Evolutionary conservation across 2,329 filamentous ascomycete species (phyloP).

Genomic region (Cordyceps pruinosa): DNA sequence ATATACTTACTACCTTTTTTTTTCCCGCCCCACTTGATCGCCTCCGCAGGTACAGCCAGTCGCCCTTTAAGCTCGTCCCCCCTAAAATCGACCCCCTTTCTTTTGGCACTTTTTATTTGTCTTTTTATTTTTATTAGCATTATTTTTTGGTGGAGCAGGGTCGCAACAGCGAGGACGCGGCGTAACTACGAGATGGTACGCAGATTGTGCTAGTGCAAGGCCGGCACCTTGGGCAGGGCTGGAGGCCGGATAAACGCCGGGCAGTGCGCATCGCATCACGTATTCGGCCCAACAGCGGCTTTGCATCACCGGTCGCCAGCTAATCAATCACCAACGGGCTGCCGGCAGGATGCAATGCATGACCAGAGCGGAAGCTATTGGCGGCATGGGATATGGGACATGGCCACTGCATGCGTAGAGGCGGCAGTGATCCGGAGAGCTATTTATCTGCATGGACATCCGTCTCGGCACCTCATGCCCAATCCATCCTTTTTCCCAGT

Average conservation of each 20-base stretch:
- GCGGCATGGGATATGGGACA: too few species aligned
- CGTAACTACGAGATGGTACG: background rate
- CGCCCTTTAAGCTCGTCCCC: too few species aligned
- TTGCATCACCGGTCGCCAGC: too few species aligned
- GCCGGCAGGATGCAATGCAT: background rate
- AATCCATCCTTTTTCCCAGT: background rate
- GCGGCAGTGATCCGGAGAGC: background rate
- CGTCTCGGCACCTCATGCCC: too few species aligned
- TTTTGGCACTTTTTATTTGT: background rate
- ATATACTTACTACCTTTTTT: too few species aligned
- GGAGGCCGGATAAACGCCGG: background rate
- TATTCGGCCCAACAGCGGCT: background rate
- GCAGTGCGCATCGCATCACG: background rate
- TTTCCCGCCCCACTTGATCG: too few species aligned
- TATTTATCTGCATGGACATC: too few species aligned
- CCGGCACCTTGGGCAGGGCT: background rate
- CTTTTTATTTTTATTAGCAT: background rate
- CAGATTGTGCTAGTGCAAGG: slow-evolving; percentile 8
- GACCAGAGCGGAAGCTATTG: background rate
- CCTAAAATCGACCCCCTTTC: background rate
- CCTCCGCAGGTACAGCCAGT: too few species aligned
- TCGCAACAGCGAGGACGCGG: background rate
- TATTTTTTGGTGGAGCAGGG: background rate
- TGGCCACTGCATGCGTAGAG: background rate
- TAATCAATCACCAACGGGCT: background rate